Evolutionary conservation across 495 filamentous ascomycete species (phyloP).

Genomic region (Penicillium daleae): DNA sequence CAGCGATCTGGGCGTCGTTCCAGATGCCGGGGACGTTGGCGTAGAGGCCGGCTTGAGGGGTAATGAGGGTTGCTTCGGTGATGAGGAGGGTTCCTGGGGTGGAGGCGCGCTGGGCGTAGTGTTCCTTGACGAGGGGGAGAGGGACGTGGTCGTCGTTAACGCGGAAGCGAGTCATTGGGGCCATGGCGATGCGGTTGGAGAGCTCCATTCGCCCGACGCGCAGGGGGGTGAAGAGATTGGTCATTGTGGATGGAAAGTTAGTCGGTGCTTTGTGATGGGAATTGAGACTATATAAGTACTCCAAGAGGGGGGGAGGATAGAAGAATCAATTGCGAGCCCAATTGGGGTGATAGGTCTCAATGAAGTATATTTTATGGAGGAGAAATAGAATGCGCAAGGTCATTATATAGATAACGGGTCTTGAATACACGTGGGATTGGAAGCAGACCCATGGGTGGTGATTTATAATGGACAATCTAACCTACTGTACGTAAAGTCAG

Average conservation of each 20-base stretch:
- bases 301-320: not conserved
- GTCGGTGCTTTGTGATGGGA: not conserved
- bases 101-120: constrained; percentile 57
- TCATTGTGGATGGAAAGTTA: constrained; percentile 21
- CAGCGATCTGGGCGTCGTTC: constrained; percentile 59
- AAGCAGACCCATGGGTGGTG: not conserved
- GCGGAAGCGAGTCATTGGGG: constrained; percentile 55
- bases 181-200: constrained; percentile 53
- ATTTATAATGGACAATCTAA: not conserved
- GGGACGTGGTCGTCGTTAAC: constrained; percentile 48
- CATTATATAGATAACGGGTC: not conserved
- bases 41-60: constrained; percentile 55
- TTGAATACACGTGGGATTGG: too few species aligned
- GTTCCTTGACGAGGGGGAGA: constrained; percentile 45
- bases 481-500: not conserved
- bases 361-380: not conserved
- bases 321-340: not conserved
- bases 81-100: constrained; percentile 53
- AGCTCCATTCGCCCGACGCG: constrained; percentile 49
- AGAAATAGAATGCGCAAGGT: not conserved
- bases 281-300: too few species aligned
- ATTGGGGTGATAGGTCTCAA: not conserved
- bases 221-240: constrained; percentile 57
- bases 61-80: constrained; percentile 68
- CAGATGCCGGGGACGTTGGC: constrained; percentile 67